Percentiles rank a stretch among this genome's conserved stretches.
phyloP scores from a whole-genome alignment of 164 flowering plant species.

The Amborella trichopoda region DNA sequence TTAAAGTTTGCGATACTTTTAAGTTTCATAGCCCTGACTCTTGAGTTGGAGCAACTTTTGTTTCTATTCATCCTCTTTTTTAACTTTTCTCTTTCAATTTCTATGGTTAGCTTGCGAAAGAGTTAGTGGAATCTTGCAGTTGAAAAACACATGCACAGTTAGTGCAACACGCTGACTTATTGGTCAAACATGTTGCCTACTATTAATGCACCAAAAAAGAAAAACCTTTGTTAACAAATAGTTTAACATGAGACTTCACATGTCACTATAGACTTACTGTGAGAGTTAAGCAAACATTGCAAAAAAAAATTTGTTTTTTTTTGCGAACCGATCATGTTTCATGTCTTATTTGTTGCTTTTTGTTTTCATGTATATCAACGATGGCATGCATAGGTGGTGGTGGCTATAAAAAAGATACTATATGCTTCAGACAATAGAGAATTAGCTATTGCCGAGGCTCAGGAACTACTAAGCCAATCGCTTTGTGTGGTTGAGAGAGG shows the following conservation, averaged over 20 bases:
- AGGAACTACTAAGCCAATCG: slow-evolving; percentile 28
- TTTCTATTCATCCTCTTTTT: neutral
- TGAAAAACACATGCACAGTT: no score
- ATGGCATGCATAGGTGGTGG: slow-evolving; percentile 46
- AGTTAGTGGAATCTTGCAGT: no score
- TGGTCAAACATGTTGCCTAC: neutral
- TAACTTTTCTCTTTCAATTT: neutral
- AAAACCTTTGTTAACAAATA: neutral
- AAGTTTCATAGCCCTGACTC: neutral
- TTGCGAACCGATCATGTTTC: neutral
- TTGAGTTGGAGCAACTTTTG: neutral
- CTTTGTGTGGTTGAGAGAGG: slow-evolving; percentile 10
- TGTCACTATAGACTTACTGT: neutral
- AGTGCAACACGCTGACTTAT: neutral
- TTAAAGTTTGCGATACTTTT: neutral
- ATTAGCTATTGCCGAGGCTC: slow-evolving; percentile 63
- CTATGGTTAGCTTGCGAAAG: neutral
- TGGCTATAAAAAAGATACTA: slow-evolving; percentile 57
- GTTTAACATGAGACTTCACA: neutral
- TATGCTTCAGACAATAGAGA: slow-evolving; percentile 77
- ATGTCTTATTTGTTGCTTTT: neutral
- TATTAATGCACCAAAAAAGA: no score
- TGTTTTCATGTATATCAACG: no score
- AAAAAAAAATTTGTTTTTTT: neutral
- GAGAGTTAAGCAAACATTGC: neutral